phyloP scores from a whole-genome alignment of 2,329 filamentous ascomycete species.

The Aureobasidium namibiae region DNA sequence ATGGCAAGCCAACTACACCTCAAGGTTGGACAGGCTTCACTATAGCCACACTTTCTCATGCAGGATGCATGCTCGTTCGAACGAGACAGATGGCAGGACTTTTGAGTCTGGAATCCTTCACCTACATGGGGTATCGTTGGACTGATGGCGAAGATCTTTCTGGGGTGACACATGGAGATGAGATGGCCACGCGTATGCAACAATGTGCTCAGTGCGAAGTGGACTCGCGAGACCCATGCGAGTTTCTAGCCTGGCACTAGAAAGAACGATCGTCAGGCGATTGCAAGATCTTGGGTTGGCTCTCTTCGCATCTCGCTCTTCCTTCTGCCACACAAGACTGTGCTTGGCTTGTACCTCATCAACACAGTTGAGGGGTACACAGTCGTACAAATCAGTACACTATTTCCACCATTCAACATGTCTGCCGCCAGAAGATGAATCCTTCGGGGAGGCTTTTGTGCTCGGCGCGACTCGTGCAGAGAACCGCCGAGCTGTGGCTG shows the following conservation, averaged over 20 bases:
- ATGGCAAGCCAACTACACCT: background rate
- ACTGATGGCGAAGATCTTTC: background rate
- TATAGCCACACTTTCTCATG: background rate
- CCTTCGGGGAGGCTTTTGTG: background rate
- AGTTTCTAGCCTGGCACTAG: conserved; percentile 5
- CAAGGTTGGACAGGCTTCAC: background rate
- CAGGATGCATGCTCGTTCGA: background rate
- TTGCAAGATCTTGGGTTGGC: background rate
- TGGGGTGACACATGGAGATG: conserved; percentile 1
- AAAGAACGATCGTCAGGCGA: background rate
- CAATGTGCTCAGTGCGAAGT: background rate
- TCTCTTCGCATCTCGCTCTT: background rate
- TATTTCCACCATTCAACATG: background rate
- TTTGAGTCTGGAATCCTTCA: too few relatives aligned
- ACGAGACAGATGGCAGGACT: background rate
- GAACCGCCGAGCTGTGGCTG: conserved; percentile 2
- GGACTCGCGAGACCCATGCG: background rate
- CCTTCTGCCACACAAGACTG: background rate
- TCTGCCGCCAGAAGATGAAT: background rate
- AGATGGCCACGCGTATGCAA: background rate
- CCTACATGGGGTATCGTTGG: background rate
- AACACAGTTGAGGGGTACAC: background rate
- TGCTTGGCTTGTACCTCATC: background rate
- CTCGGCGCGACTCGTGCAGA: conserved; percentile 10
- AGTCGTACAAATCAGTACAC: background rate